Evolutionary conservation across 2,329 filamentous ascomycete genomes (phyloP).

Genomic region (Teratosphaeria zuluensis): DNA sequence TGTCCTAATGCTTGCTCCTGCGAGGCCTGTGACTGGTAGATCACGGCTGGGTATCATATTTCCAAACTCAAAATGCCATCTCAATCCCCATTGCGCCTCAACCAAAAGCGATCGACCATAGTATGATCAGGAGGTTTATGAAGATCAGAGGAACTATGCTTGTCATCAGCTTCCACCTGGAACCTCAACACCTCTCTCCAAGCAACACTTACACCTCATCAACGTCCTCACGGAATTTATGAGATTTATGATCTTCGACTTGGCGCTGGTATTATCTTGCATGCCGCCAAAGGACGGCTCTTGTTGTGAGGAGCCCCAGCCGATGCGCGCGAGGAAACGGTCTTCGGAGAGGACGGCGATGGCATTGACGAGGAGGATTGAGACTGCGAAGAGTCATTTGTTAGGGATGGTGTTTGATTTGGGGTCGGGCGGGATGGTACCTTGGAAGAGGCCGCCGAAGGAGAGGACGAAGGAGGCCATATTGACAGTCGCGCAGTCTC

Average conservation of each 20-base stretch:
- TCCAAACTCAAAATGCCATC: not conserved
- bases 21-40: not conserved
- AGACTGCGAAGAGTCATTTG: constrained; percentile 14
- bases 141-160: constrained; percentile 71
- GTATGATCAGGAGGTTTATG: constrained; percentile 72
- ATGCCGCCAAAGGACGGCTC: constrained; percentile 71
- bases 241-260: constrained; percentile 78
- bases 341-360: constrained; percentile 92
- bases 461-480: constrained; percentile 51
- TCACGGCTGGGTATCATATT: not conserved
- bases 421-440: constrained; percentile 31
- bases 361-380: constrained; percentile 83
- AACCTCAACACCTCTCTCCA: not conserved
- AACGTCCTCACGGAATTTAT: constrained; percentile 84
- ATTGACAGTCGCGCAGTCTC: not conserved
- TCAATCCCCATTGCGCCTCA: constrained; percentile 10
- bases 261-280: constrained; percentile 65
- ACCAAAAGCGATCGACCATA: constrained; percentile 40
- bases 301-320: constrained; percentile 55
- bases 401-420: constrained; percentile 2
- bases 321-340: constrained; percentile 82
- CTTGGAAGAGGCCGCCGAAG: constrained; percentile 64
- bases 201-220: constrained; percentile 67
- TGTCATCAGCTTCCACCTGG: constrained; percentile 2
- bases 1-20: not conserved